Evolutionary conservation across 768 basidiomycete species (phyloP), one percentile per base, ranked within the genome.

Genomic region (Leucocoprinus sp.): DNA sequence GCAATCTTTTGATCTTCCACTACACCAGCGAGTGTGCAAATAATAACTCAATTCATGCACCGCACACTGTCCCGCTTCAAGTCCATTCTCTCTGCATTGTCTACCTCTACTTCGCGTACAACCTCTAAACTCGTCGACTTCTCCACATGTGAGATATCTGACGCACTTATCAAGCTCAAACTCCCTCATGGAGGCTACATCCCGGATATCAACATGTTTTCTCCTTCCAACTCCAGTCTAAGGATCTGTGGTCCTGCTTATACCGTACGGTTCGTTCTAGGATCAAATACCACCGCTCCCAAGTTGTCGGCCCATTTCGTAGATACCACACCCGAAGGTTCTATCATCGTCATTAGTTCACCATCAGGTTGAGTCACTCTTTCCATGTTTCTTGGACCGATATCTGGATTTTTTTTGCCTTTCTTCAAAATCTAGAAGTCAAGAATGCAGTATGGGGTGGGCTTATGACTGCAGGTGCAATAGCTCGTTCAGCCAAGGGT

Each of bases 401-500:
- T n/a, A 39, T 45, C 45, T 17, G 37, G 34, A 19, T 8, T 28
- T 19, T 24, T 40, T 18, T 33, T 28, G 21, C 27, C 18, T 31
- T 19, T 17, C 39, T 29, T 22, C 37, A 27, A 21, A 19, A 23
- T 40, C 34, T 59, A 83, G 87, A 79, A 45, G 66, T 71, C 21
- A 84, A 83, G 62, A 84, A 80, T 54, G 89, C 90, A 3, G 86
- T 91, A 5, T 95, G 92, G 92, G 91, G 92, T 18, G 91, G 92
- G 15, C 76, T 90, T 39, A 90, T 92, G 90, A 81, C 88, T 8
- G 85, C 87, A 0, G 88, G 88, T 17, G 91, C 91, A 1, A 75
- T 79, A 56, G 74, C 77, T 9, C 78, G 82, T 45, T 74, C 74
- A 15, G 81, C 80, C 9, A 66, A 68, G 18, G 92, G 88, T 8